Evolutionary conservation across 2,329 filamentous ascomycete genomes (phyloP).

Genomic region (Pseudogymnoascus sp.): DNA sequence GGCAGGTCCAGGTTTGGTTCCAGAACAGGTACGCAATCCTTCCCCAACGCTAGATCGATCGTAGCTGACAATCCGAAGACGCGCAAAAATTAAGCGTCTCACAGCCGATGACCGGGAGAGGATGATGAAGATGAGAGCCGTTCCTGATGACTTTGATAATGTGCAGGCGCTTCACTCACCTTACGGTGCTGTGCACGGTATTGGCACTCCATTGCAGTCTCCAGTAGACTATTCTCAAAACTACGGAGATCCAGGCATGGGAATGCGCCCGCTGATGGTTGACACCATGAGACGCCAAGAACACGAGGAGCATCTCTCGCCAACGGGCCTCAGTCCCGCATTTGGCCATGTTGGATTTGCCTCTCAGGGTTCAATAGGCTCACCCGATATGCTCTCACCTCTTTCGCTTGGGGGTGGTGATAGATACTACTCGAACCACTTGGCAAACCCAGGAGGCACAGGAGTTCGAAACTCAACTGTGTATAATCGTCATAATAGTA

Average conservation of each 20-base stretch:
- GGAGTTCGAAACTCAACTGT: conserved; percentile 44
- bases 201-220: conserved; percentile 28
- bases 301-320: conserved; percentile 58
- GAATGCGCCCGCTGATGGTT: conserved; percentile 56
- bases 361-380: conserved; percentile 42
- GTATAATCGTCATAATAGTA: conserved; percentile 42
- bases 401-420: conserved; percentile 48
- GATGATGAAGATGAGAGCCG: conserved; percentile 64
- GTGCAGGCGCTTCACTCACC: conserved; percentile 60
- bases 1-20: conserved; percentile 97
- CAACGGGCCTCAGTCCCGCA: conserved; percentile 57
- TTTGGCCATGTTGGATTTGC: conserved; percentile 61
- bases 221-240: conserved; percentile 33
- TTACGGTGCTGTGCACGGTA: conserved; percentile 40
- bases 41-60: conserved; percentile 4
- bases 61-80: conserved; percentile 34
- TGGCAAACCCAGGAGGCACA: conserved; percentile 40
- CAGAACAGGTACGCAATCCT: conserved; percentile 72
- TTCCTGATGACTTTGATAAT: conserved; percentile 64
- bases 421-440: conserved; percentile 45
- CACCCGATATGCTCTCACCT: conserved; percentile 49
- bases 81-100: conserved; percentile 64
- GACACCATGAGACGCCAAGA: conserved; percentile 54
- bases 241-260: conserved; percentile 50
- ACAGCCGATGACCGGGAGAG: conserved; percentile 62